phyloP scores from a whole-genome alignment of 2,329 filamentous ascomycete genomes.

The Sporothrix brasiliensis region DNA sequence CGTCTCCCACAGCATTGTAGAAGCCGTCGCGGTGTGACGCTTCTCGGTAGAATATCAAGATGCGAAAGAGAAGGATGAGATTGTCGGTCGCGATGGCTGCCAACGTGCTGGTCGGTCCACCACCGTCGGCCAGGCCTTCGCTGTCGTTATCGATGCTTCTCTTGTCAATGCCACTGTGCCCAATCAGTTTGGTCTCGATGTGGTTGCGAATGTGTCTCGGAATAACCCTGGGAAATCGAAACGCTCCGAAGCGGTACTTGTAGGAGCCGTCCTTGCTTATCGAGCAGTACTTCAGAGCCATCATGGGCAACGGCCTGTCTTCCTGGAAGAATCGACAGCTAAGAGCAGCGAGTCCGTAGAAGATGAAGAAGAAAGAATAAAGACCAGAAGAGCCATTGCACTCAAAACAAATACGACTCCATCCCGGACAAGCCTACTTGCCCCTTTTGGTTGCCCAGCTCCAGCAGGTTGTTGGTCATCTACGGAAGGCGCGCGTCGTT shows the following conservation, averaged over 20 bases:
- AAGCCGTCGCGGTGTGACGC: neutral
- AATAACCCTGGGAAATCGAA: neutral
- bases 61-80: slow-evolving; percentile 13
- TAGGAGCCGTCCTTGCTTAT: neutral
- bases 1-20: slow-evolving; percentile 9
- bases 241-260: slow-evolving; percentile 4
- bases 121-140: neutral
- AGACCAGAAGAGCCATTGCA: too few relatives aligned
- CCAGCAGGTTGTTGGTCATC: neutral
- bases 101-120: neutral
- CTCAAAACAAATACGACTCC: neutral
- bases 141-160: neutral
- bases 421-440: neutral
- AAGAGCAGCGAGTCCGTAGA: neutral
- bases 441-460: too few relatives aligned
- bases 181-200: neutral
- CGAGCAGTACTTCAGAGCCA: neutral
- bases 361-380: neutral
- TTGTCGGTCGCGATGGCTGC: slow-evolving; percentile 1
- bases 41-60: neutral
- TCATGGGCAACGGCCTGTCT: neutral
- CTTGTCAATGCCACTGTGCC: neutral
- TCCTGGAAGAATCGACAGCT: neutral
- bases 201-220: neutral
- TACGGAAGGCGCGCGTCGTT: neutral